Base-by-base conservation (phyloP, 129 eudicot genomes). In the Calendula officinalis region DNA sequence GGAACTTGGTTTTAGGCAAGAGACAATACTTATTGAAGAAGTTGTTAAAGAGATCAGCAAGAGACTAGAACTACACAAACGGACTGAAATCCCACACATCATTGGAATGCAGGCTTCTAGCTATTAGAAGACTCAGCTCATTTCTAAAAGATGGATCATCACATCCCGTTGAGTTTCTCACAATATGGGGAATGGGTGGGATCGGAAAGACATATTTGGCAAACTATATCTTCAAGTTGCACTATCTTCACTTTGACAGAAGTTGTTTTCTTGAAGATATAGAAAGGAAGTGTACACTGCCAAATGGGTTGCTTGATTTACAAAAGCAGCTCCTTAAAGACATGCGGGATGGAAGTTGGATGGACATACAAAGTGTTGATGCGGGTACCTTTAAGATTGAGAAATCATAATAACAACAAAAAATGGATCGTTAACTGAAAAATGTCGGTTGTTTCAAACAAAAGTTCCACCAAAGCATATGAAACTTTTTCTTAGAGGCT, bases 361-460 rank as follows among this genome's bases (percentile, higher is more conserved):
- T 8, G 41, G 32, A 64, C 3, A 16, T 77, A 45, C 6, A 16
- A 8, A 41, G 42, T 50, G 60, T 32, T 71, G 13, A 64, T 8
- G 60, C 34, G 34, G 71, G 81, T 7, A 62, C 53, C 17, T 4
- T 0, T 5, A 56, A 63, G 38, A 69, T 76, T 15, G 61, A 56
- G 47, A 42, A 57, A 77, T 77, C 14, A 66, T 77, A 16, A 32
- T 71, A 53, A 77, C 74, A 42, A 64, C 82, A 6, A 67, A 75
- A 53, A n/a, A 57, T 8, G 56, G 15, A 8, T 15, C 5, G 6
- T 10, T 77, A 10, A 32, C 64, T 4, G 69, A 65, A 60, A 49
- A 50, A 8, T 10, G 47, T 63, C 3, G 56, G 33, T 57, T 66
- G 43, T 42, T 34, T 47, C 13, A 48, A 48, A 63, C 42, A 8